Evolutionary conservation across 305 asterid species (phyloP).

Genomic region (Fraxinus platypoda): DNA sequence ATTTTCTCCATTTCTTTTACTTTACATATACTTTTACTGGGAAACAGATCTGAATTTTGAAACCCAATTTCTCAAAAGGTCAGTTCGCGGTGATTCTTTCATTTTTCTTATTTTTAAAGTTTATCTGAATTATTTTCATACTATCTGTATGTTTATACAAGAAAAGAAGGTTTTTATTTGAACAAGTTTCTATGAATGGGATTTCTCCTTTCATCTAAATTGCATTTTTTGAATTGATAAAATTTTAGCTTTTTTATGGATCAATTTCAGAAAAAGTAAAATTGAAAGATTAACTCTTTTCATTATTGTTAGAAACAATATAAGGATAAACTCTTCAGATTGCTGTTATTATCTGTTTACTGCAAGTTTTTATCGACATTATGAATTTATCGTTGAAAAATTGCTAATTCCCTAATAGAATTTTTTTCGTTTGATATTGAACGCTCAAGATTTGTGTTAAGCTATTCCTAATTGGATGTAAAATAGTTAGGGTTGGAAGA

Average conservation of each 20-base stretch:
- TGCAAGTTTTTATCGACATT: neutral
- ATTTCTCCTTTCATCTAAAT: neutral
- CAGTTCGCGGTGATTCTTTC: constrained; percentile 5
- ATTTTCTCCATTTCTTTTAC: constrained; percentile 8
- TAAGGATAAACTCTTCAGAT: neutral
- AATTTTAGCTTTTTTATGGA: neutral
- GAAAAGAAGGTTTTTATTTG: neutral
- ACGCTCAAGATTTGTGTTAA: neutral
- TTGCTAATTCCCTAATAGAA: neutral
- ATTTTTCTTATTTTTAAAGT: neutral
- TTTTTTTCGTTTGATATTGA: neutral
- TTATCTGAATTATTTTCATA: neutral
- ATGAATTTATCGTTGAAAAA: neutral
- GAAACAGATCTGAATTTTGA: neutral
- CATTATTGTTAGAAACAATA: neutral
- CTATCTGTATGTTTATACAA: constrained; percentile 11
- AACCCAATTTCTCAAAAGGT: constrained; percentile 15
- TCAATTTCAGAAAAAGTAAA: neutral
- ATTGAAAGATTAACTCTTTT: neutral
- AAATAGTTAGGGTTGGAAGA: neutral
- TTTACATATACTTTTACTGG: neutral
- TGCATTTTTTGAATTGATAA: neutral
- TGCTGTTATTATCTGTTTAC: neutral
- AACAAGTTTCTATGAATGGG: neutral
- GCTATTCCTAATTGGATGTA: neutral